Conservation (phyloP, 306 rosid genomes). For the Cercis canadensis region DNA sequence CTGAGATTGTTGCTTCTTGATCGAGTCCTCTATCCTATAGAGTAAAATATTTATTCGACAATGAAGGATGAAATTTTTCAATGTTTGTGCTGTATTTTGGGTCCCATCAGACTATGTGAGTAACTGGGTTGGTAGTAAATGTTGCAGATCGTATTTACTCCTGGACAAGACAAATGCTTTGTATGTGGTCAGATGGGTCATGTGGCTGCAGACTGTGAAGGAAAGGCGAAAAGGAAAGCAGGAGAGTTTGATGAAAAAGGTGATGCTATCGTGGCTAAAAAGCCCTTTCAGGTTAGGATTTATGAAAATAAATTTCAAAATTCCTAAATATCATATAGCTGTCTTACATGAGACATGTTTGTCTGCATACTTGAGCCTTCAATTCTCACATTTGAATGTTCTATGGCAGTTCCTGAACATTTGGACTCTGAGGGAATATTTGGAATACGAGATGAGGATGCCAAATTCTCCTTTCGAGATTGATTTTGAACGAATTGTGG, state of each 20-base stretch:
- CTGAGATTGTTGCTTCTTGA: not conserved
- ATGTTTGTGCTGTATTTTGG: slow-evolving; percentile 19
- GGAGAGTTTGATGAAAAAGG: slow-evolving; percentile 94
- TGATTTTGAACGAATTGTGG: slow-evolving; percentile 85
- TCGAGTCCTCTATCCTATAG: too few relatives aligned
- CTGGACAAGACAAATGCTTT: slow-evolving; percentile 97
- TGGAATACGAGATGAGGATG: slow-evolving; percentile 81
- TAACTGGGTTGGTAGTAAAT: slow-evolving; percentile 32
- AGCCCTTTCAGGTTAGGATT: slow-evolving; percentile 83
- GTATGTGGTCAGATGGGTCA: slow-evolving; percentile 97
- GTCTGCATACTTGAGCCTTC: not conserved
- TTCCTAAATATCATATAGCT: not conserved
- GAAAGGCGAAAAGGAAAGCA: slow-evolving; percentile 83
- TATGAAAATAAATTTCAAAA: slow-evolving; percentile 1
- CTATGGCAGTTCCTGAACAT: slow-evolving; percentile 83
- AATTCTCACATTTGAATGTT: slow-evolving; percentile 12
- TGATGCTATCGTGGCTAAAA: slow-evolving; percentile 64
- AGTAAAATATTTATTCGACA: not conserved
- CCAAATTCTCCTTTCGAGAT: slow-evolving; percentile 75
- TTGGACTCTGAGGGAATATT: slow-evolving; percentile 94
- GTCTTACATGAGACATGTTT: not conserved
- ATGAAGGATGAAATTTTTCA: slow-evolving; percentile 11
- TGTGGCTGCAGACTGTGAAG: slow-evolving; percentile 84
- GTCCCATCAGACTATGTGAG: slow-evolving; percentile 12
- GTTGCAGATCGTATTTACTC: slow-evolving; percentile 84